Conservation (phyloP, 306 rosid genomes). For the Lathyrus aphaca region DNA sequence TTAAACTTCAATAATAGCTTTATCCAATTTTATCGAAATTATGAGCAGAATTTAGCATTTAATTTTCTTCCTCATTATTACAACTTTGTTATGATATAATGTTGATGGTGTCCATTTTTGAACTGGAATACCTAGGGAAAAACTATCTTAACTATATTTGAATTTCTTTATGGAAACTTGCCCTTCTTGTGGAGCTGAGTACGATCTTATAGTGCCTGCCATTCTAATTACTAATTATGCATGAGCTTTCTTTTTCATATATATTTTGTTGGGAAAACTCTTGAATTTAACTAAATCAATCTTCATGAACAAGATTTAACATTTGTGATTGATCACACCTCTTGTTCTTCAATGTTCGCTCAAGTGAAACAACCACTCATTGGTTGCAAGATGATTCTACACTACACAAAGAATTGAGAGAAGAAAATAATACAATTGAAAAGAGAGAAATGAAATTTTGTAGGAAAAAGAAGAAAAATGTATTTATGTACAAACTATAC, state of each 20-base stretch:
- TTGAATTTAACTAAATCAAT: too few relatives aligned
- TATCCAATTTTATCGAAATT: slow-evolving; percentile 8
- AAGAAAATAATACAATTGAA: too few relatives aligned
- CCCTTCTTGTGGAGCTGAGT: slow-evolving; percentile 90
- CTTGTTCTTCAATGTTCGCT: too few relatives aligned
- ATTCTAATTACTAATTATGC: slow-evolving; percentile 17
- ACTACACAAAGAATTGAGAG: too few relatives aligned
- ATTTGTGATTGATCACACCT: too few relatives aligned
- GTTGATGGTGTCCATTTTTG: slow-evolving; percentile 60
- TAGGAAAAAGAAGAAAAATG: too few relatives aligned
- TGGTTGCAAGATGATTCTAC: too few relatives aligned
- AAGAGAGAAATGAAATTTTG: too few relatives aligned
- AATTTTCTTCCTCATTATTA: background rate
- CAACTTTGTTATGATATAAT: slow-evolving; percentile 61
- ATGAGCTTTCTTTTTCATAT: background rate
- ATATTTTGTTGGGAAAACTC: background rate
- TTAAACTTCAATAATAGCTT: background rate
- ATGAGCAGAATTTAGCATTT: slow-evolving; percentile 12
- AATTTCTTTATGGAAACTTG: slow-evolving; percentile 96
- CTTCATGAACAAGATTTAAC: too few relatives aligned
- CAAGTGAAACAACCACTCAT: too few relatives aligned
- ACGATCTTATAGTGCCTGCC: slow-evolving; percentile 43
- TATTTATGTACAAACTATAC: too few relatives aligned
- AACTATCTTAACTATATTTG: slow-evolving; percentile 89
- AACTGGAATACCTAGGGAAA: slow-evolving; percentile 82